These are phyloP conservation scores for Tolypocladium guangdongense DNA, from an alignment of 2,329 filamentous ascomycete genomes.

Conservation along the genomic window DNA sequence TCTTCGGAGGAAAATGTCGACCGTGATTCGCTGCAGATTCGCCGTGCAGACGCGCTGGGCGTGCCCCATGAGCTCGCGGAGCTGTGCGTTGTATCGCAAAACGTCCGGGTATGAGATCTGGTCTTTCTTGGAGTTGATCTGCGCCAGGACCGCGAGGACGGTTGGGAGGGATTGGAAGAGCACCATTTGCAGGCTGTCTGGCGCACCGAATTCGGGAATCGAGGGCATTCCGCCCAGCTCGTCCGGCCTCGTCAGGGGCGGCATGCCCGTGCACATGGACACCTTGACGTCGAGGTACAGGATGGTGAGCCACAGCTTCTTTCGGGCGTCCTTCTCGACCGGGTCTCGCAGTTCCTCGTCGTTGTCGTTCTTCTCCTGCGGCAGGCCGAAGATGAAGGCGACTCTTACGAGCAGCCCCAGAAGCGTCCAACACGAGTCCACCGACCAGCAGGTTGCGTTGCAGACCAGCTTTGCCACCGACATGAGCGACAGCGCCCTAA, in stretches of 20 bases:
- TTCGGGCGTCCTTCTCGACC: conserved; percentile 16
- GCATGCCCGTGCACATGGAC: conserved; percentile 24
- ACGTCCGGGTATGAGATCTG: conserved; percentile 22
- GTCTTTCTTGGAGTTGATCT: conserved; percentile 20
- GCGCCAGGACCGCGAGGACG: conserved; percentile 17
- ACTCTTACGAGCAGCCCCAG: conserved; percentile 22
- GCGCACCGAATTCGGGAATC: conserved; percentile 14
- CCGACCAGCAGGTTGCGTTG: conserved; percentile 25
- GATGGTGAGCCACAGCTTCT: conserved; percentile 24
- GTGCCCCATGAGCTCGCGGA: conserved; percentile 21
- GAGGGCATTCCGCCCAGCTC: conserved; percentile 16
- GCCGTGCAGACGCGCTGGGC: conserved; percentile 16
- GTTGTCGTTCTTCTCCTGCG: conserved; percentile 15
- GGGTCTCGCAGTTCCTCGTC: conserved; percentile 12
- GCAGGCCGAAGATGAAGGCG: conserved; percentile 22
- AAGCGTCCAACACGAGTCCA: conserved; percentile 24
- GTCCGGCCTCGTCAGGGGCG: conserved; percentile 20
- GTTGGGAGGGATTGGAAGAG: conserved; percentile 20
- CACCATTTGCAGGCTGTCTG: conserved; percentile 20
- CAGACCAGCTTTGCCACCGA: conserved; percentile 24
- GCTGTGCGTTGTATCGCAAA: conserved; percentile 18
- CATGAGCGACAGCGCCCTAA: conserved; percentile 21
- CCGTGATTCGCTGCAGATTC: conserved; percentile 19
- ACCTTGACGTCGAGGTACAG: conserved; percentile 24
- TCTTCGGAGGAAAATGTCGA: conserved; percentile 23